A percentile compares a stretch with the other conserved stretches of the same genome.
Evolutionary conservation across 495 filamentous ascomycete species (phyloP).

Genomic region (Aspergillus hancockii): DNA sequence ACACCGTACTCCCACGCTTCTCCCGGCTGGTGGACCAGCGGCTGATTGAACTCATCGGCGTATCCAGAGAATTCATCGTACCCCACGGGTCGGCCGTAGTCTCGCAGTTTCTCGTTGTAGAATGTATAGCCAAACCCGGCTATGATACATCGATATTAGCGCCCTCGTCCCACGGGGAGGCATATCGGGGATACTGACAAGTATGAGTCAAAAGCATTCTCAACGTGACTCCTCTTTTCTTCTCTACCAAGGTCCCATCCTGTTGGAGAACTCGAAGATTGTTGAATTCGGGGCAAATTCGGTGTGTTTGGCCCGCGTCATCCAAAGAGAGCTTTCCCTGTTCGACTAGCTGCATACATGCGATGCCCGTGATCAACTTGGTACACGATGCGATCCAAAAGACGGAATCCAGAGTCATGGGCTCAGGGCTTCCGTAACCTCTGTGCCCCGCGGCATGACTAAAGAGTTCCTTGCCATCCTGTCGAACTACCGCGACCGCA

Average conservation of each 20-base stretch:
- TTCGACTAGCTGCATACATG: conserved; percentile 64
- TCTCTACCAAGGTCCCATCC: conserved; percentile 49
- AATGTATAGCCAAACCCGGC: conserved; percentile 55
- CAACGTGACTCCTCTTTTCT: conserved; percentile 58
- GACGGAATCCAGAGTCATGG: conserved; percentile 1
- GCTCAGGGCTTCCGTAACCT: conserved; percentile 1
- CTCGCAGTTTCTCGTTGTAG: conserved; percentile 52
- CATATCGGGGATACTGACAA: conserved; percentile 24
- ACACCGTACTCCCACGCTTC: conserved; percentile 57
- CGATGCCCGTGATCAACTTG: conserved; percentile 55
- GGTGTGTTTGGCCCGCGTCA: conserved; percentile 48
- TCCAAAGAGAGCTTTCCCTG: conserved; percentile 55
- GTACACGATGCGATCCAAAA: conserved; percentile 42
- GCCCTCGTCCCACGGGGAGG: not conserved
- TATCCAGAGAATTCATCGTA: conserved; percentile 55
- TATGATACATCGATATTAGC: conserved; percentile 10
- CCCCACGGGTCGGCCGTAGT: conserved; percentile 46
- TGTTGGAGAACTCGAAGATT: conserved; percentile 46
- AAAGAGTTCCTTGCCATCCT: conserved; percentile 2
- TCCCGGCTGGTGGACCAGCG: conserved; percentile 59
- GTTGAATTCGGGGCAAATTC: conserved; percentile 52
- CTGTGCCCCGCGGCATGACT: conserved; percentile 3
- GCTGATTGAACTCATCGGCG: conserved; percentile 43
- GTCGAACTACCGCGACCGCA: not conserved
- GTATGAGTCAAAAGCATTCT: conserved; percentile 65